These are phyloP conservation scores for Talaromyces islandicus DNA, from an alignment of 2,329 filamentous ascomycete species.

Conservation along the genomic window DNA sequence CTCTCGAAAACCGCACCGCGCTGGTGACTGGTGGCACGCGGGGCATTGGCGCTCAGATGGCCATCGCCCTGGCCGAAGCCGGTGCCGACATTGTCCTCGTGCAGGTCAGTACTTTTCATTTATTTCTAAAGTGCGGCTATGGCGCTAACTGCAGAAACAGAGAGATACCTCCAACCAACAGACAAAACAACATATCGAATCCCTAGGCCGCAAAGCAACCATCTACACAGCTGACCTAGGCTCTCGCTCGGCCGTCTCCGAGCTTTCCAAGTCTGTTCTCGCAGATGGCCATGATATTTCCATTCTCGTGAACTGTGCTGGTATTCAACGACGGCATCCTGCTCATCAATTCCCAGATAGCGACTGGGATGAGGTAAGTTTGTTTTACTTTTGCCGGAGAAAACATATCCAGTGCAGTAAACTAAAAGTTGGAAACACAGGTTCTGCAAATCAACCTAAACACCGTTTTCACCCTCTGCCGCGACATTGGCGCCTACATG, in stretches of 20 bases:
- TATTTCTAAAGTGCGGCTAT: not conserved
- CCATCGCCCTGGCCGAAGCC: conserved; percentile 42
- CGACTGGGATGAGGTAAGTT: conserved; percentile 64
- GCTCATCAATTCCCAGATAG: conserved; percentile 67
- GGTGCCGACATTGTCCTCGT: conserved; percentile 42
- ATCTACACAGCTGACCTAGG: conserved; percentile 41
- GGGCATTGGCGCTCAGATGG: conserved; percentile 45
- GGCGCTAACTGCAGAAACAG: conserved; percentile 25
- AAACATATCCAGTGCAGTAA: no score
- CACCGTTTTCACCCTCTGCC: conserved; percentile 20
- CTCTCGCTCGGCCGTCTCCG: conserved; percentile 33
- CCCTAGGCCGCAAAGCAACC: conserved; percentile 33
- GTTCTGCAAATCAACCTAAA: conserved; percentile 84
- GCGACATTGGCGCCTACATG: conserved; percentile 18
- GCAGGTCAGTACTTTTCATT: conserved; percentile 24
- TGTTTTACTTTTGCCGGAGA: no score
- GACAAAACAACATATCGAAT: conserved; percentile 36
- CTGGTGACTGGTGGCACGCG: conserved; percentile 40
- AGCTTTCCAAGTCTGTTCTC: conserved; percentile 32
- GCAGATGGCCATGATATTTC: conserved; percentile 54
- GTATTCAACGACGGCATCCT: conserved; percentile 74
- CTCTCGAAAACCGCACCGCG: conserved; percentile 11
- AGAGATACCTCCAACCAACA: conserved; percentile 46
- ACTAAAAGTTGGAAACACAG: conserved; percentile 22
- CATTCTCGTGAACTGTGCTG: conserved; percentile 80